Conservation (phyloP, 2,329 filamentous ascomycete species). For the Fonsecaea pedrosoi region DNA sequence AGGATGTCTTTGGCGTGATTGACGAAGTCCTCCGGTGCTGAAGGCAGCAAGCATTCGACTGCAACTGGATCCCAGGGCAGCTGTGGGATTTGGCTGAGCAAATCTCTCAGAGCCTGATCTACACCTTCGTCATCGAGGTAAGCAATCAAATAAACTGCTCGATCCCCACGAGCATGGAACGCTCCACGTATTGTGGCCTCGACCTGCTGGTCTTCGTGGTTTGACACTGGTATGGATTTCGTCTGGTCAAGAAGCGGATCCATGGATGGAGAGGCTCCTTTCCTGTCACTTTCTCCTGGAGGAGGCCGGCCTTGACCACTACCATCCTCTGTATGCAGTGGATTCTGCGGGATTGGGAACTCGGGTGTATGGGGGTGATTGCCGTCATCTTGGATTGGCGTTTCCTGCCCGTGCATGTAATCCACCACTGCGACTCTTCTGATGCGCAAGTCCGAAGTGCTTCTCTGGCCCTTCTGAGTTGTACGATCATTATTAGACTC, state of each 20-base stretch:
- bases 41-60: not conserved
- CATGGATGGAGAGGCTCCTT: not conserved
- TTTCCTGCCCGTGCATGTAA: not conserved
- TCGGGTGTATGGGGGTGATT: not conserved
- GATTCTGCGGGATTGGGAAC: not conserved
- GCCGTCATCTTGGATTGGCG: not conserved
- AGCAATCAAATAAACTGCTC: constrained; percentile 1
- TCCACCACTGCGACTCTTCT: not conserved
- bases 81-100: not conserved
- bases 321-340: not conserved
- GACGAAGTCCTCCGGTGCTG: constrained; percentile 11
- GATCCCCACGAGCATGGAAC: not conserved
- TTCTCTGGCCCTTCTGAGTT: not conserved
- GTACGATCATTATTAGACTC: not conserved
- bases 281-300: not conserved
- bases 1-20: constrained; percentile 9
- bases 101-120: constrained; percentile 12
- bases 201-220: not conserved
- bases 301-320: not conserved
- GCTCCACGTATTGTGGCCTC: not conserved
- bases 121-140: constrained; percentile 14
- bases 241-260: not conserved
- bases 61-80: not conserved
- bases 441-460: not conserved
- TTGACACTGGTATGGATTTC: not conserved